Percentiles rank a stretch among this genome's conserved stretches.
Conservation (phyloP, 2,329 filamentous ascomycete genomes). For the Stenocarpella maydis region DNA sequence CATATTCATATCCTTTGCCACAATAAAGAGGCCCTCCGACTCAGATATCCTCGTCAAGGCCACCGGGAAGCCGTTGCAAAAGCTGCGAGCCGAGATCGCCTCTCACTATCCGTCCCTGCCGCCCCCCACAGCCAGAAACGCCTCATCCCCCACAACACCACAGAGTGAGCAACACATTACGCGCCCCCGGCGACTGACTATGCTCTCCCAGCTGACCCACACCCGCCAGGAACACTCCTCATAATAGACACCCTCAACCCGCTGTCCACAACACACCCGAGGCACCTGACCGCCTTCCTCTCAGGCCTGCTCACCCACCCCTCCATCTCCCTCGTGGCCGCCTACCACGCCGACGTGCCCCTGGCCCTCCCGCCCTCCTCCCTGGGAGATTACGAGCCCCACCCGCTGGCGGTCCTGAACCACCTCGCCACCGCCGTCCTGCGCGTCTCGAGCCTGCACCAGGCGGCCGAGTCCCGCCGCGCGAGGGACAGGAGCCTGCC, state of each 20-base stretch:
- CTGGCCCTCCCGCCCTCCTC: slow-evolving; percentile 52
- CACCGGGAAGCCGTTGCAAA: slow-evolving; percentile 63
- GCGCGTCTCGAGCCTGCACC: slow-evolving; percentile 74
- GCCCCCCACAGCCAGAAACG: slow-evolving; percentile 46
- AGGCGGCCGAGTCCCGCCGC: slow-evolving; percentile 77
- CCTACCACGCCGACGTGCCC: slow-evolving; percentile 85
- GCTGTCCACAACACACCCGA: slow-evolving; percentile 61
- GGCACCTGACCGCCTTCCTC: slow-evolving; percentile 73
- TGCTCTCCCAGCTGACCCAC: slow-evolving; percentile 34
- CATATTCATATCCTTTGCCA: slow-evolving; percentile 81
- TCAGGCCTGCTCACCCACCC: slow-evolving; percentile 70
- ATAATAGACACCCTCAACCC: slow-evolving; percentile 83
- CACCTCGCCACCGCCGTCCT: slow-evolving; percentile 92
- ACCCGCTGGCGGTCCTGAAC: slow-evolving; percentile 74
- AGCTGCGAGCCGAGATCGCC: slow-evolving; percentile 67
- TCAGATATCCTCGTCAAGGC: slow-evolving; percentile 74
- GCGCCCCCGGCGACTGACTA: neutral
- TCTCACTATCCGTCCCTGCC: slow-evolving; percentile 56
- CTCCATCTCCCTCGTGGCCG: slow-evolving; percentile 74
- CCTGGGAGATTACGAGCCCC: slow-evolving; percentile 67
- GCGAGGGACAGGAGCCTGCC: slow-evolving; percentile 78
- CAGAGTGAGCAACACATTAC: slow-evolving; percentile 3
- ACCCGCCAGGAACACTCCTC: slow-evolving; percentile 70
- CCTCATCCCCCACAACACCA: slow-evolving; percentile 54
- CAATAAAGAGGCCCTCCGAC: slow-evolving; percentile 68